Evolutionary conservation across 345 rosid species (phyloP).

Genomic region (Moringa oleifera): DNA sequence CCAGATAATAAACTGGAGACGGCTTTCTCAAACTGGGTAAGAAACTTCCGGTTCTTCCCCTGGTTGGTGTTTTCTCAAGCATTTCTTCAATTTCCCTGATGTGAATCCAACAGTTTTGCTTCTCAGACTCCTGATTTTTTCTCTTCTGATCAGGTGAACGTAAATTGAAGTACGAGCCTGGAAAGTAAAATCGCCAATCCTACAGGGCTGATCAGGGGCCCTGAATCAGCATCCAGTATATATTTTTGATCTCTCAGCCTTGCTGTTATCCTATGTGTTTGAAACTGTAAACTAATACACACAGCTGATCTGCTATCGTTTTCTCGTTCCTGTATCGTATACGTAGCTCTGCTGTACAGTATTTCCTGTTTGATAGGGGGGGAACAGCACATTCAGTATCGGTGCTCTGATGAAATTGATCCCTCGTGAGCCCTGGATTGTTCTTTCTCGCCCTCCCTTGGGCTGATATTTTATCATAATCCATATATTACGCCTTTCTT

Average conservation of each 20-base stretch:
- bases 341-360: slow-evolving; percentile 41
- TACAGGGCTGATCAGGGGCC: slow-evolving; percentile 8
- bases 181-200: slow-evolving; percentile 8
- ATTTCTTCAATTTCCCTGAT: too few relatives aligned
- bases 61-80: too few relatives aligned
- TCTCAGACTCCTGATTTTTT: neutral
- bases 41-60: too few relatives aligned
- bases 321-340: slow-evolving; percentile 25
- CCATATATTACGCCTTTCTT: too few relatives aligned
- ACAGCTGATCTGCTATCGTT: slow-evolving; percentile 21
- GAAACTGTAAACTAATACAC: slow-evolving; percentile 15
- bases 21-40: slow-evolving; percentile 90
- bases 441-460: too few relatives aligned
- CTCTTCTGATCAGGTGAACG: slow-evolving; percentile 28
- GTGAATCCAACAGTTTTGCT: too few relatives aligned
- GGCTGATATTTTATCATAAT: too few relatives aligned
- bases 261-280: neutral
- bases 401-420: too few relatives aligned
- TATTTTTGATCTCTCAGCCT: slow-evolving; percentile 9
- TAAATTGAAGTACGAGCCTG: neutral
- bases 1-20: slow-evolving; percentile 74
- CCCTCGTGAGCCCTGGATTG: too few relatives aligned
- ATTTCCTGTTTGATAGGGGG: slow-evolving; percentile 20
- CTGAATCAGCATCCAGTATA: slow-evolving; percentile 7
- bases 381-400: slow-evolving; percentile 29